A percentile compares a stretch with the other conserved stretches of the same genome.
These are phyloP conservation scores for Trichoderma simmonsii DNA, from an alignment of 2,329 filamentous ascomycete genomes.

Conservation along the genomic window DNA sequence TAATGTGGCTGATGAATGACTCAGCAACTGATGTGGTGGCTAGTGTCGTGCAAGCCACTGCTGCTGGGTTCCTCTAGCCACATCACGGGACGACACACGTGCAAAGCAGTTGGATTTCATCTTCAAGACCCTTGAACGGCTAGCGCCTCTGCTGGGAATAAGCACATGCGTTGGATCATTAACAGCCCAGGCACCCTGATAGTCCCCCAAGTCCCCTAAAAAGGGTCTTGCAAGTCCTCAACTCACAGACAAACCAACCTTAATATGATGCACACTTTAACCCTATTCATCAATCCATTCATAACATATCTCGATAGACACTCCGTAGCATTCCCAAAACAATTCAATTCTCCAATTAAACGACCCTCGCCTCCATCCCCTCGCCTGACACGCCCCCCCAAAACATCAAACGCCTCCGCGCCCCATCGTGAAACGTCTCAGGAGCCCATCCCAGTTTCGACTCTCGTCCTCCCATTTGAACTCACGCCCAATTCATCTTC, in stretches of 20 bases:
- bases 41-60: neutral
- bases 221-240: neutral
- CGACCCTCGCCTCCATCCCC: neutral
- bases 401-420: constrained; percentile 4
- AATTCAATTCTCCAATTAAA: neutral
- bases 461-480: neutral
- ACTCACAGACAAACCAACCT: neutral
- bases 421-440: constrained; percentile 22
- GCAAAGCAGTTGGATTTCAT: neutral
- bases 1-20: constrained; percentile 3
- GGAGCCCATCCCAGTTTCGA: constrained; percentile 14
- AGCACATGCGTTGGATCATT: neutral
- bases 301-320: neutral
- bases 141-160: neutral
- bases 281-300: neutral
- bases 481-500: neutral
- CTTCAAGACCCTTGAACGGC: neutral
- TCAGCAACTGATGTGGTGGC: neutral
- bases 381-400: neutral
- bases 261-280: neutral
- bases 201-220: neutral
- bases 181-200: neutral
- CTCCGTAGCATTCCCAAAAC: neutral
- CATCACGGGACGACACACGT: neutral
- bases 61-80: neutral